phyloP scores from a whole-genome alignment of 148 eudicot species.

The Talinum fruticosum region DNA sequence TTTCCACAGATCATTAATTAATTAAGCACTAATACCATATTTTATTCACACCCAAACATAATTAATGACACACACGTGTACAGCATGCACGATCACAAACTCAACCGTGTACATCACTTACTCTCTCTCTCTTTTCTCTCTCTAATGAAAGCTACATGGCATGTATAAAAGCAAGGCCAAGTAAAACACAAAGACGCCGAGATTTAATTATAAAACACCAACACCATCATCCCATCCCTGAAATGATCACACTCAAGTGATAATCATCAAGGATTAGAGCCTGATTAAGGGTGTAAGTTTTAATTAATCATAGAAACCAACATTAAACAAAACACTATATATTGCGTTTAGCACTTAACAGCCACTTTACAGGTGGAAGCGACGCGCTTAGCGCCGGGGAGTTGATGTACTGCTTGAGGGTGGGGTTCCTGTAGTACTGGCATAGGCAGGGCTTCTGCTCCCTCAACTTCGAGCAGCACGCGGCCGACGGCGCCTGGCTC shows the following conservation, averaged over 20 bases:
- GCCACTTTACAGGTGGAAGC: slow-evolving; percentile 28
- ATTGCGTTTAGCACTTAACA: slow-evolving; percentile 15
- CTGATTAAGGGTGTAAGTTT: background rate
- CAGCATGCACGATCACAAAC: background rate
- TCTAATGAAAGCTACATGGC: background rate
- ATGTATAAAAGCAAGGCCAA: background rate
- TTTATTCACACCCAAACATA: background rate
- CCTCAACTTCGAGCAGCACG: slow-evolving; percentile 38
- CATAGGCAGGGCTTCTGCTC: slow-evolving; percentile 55
- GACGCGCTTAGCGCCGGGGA: slow-evolving; percentile 50
- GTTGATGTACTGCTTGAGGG: slow-evolving; percentile 29
- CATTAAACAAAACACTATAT: background rate
- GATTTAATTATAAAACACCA: too few relatives aligned
- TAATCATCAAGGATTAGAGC: background rate
- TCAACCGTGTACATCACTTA: background rate
- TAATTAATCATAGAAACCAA: background rate
- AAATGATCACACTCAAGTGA: background rate
- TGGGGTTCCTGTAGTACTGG: slow-evolving; percentile 43
- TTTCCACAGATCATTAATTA: too few relatives aligned
- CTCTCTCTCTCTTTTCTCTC: background rate
- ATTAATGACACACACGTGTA: slow-evolving; percentile 2
- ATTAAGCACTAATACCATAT: too few relatives aligned
- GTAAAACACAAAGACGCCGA: background rate
- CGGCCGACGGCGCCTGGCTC: slow-evolving; percentile 24
- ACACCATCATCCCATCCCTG: background rate